phyloP scores from a whole-genome alignment of 805 yeast genomes.

The Brettanomyces custersianus region DNA sequence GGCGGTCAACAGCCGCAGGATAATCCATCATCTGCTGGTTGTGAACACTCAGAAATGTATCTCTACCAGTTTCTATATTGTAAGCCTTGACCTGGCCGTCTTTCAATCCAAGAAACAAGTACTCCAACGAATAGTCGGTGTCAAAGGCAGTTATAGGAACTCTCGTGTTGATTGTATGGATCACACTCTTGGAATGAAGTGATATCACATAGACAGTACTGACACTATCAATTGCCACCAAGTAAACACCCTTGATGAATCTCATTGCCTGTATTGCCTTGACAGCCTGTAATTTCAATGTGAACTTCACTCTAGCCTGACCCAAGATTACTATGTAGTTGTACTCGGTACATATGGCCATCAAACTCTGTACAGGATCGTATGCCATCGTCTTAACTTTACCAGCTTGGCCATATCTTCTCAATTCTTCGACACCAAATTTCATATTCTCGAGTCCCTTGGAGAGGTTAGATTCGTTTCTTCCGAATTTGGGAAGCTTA shows the following conservation, averaged over 20 bases:
- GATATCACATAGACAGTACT: conserved; percentile 64
- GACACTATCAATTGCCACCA: conserved; percentile 60
- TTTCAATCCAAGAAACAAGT: conserved; percentile 70
- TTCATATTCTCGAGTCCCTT: conserved; percentile 22
- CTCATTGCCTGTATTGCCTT: conserved; percentile 45
- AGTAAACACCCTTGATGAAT: conserved; percentile 74
- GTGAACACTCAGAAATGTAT: conserved; percentile 58
- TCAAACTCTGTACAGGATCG: conserved; percentile 81
- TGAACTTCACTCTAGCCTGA: conserved; percentile 68
- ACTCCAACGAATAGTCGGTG: conserved; percentile 82
- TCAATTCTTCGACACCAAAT: conserved; percentile 24
- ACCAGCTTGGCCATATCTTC: conserved; percentile 53
- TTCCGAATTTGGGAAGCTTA: conserved; percentile 8
- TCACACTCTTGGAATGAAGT: conserved; percentile 48
- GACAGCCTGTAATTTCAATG: conserved; percentile 42
- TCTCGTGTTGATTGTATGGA: conserved; percentile 54
- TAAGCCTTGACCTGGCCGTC: conserved; percentile 67
- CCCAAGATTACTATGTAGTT: conserved; percentile 78
- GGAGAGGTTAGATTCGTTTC: conserved; percentile 18
- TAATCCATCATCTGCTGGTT: conserved; percentile 61
- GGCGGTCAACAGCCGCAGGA: conserved; percentile 40
- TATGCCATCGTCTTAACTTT: conserved; percentile 58
- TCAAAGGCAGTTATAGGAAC: conserved; percentile 61
- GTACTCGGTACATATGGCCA: conserved; percentile 68
- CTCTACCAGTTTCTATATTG: conserved; percentile 70